Conservation (phyloP, 306 rosid species). For the Casuarina cunninghamiana region DNA sequence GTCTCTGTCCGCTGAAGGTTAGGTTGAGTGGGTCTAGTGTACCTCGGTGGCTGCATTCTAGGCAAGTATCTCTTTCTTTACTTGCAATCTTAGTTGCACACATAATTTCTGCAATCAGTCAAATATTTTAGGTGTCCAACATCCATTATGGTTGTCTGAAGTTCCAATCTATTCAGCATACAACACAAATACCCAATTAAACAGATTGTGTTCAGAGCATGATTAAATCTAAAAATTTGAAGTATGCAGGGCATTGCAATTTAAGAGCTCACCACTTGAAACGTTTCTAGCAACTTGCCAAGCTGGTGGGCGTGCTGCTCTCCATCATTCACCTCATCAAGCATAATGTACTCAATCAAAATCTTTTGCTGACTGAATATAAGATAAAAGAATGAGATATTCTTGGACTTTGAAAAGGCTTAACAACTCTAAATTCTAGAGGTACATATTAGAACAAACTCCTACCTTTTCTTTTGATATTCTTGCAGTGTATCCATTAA, state of each 20-base stretch:
- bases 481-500: slow-evolving; percentile 82
- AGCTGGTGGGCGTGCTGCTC: slow-evolving; percentile 90
- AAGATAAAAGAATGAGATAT: slow-evolving; percentile 16
- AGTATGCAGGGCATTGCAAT: slow-evolving; percentile 11
- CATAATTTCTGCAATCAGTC: background rate
- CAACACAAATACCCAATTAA: slow-evolving; percentile 6
- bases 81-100: background rate
- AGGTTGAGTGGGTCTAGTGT: too few species aligned
- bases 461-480: slow-evolving; percentile 74
- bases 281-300: slow-evolving; percentile 73
- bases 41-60: background rate
- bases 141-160: background rate
- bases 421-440: background rate
- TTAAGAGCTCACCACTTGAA: slow-evolving; percentile 74
- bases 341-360: slow-evolving; percentile 97
- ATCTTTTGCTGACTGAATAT: slow-evolving; percentile 75
- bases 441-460: background rate
- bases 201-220: slow-evolving; percentile 9
- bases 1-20: too few species aligned
- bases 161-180: background rate
- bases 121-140: background rate
- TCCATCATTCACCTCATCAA: slow-evolving; percentile 90
- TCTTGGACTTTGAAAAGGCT: slow-evolving; percentile 11
- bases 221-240: slow-evolving; percentile 10
- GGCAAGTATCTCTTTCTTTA: background rate